Conservation (phyloP, 2,329 filamentous ascomycete species). For the Fusarium proliferatum region DNA sequence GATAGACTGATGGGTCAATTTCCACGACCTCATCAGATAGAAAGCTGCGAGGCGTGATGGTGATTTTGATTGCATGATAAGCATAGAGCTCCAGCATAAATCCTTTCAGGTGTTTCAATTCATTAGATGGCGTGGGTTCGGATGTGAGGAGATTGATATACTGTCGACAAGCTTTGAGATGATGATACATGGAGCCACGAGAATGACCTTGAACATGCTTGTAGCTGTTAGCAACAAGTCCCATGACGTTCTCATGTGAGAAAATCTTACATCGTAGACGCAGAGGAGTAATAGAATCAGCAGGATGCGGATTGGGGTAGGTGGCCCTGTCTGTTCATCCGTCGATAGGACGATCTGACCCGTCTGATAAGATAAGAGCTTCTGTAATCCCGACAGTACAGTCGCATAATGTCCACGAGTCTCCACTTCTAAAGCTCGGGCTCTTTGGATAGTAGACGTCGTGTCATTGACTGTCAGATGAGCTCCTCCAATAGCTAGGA, state of each 20-base stretch:
- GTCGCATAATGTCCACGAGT: slow-evolving; percentile 6
- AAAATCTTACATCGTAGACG: slow-evolving; percentile 2
- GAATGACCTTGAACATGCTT: slow-evolving; percentile 1
- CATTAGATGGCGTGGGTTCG: background rate
- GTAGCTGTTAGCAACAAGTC: background rate
- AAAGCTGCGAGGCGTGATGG: slow-evolving; percentile 1
- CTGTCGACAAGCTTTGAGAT: slow-evolving; percentile 8
- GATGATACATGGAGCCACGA: background rate
- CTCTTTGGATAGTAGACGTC: background rate
- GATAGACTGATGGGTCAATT: background rate
- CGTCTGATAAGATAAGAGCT: background rate
- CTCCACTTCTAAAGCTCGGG: background rate
- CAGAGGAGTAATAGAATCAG: slow-evolving; percentile 1
- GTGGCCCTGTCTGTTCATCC: background rate
- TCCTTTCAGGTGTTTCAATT: background rate
- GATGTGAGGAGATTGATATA: background rate
- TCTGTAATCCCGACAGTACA: background rate
- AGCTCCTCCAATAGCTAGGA: slow-evolving; percentile 15
- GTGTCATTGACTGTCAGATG: background rate
- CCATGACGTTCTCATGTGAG: rapidly evolving
- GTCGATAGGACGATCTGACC: background rate
- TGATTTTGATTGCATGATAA: background rate
- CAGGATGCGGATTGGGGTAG: background rate
- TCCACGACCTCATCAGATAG: background rate
- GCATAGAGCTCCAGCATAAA: slow-evolving; percentile 12